Evolutionary conservation across 768 basidiomycete species (phyloP).

Genomic region (Pholiota microspora): DNA sequence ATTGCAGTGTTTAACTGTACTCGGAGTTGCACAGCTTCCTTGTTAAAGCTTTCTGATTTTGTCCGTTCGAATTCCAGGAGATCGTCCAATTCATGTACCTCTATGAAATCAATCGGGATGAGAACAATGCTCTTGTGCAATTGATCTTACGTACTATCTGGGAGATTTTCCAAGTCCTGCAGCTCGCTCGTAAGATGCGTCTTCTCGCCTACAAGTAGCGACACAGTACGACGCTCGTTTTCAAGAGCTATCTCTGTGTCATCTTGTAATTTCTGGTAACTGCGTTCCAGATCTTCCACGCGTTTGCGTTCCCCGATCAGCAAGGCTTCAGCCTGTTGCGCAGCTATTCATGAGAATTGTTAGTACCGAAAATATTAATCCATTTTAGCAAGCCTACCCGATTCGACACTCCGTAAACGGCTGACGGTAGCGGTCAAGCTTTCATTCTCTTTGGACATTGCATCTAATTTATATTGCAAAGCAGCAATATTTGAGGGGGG

Average conservation of each 20-base stretch:
- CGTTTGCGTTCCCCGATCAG: conserved; percentile 33
- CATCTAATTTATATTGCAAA: conserved; percentile 18
- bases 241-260: conserved; percentile 36
- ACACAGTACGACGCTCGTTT: conserved; percentile 72
- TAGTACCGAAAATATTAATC: conserved; percentile 7
- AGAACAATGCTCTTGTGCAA: neutral
- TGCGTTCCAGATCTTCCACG: conserved; percentile 28
- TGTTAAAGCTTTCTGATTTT: conserved; percentile 37
- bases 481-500: conserved; percentile 11
- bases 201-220: conserved; percentile 76
- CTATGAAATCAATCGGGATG: conserved; percentile 29
- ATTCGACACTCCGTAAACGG: conserved; percentile 26
- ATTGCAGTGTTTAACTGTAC: conserved; percentile 33
- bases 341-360: conserved; percentile 23
- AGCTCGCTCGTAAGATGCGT: conserved; percentile 55
- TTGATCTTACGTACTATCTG: conserved; percentile 50
- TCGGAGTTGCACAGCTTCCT: conserved; percentile 43
- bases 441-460: conserved; percentile 23
- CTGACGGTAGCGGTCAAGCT: conserved; percentile 15
- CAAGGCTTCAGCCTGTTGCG: conserved; percentile 28
- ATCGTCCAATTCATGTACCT: conserved; percentile 39
- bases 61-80: conserved; percentile 41
- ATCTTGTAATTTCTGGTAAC: conserved; percentile 26
- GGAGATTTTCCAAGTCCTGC: conserved; percentile 56
- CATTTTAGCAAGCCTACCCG: conserved; percentile 25